Base-by-base conservation (phyloP, 441 rosid species). In the Populus hybrid region DNA sequence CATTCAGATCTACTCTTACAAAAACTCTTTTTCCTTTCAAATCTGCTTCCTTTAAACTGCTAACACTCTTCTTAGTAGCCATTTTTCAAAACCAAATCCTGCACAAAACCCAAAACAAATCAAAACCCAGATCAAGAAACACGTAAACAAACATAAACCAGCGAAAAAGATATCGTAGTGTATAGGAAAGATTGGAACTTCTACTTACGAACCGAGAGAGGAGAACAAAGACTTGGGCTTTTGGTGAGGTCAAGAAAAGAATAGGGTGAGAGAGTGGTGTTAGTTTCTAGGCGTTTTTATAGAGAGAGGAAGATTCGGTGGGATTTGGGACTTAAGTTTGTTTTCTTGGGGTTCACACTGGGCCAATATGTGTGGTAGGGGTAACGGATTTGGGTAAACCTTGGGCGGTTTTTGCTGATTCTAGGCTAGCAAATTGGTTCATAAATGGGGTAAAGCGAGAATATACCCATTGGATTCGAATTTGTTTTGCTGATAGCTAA, bases 21-120 rank as follows among this genome's bases (percentile, higher is more conserved):
- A 96, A 92, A 78, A 94, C 99, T 67, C 88, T 89, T 89, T 95
- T 94, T 59, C 99, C 99, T 71, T 94, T 91, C 89, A 95, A 85
- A 84, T 94, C 97, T 0, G 94, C 91, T 82, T 86, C 95, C 80
- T 86, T 86, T 75, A 96, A 77, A 5, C 79, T 82, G 26, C 94
- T 85, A 8, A 96, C 97, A 84, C 97, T 94, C 88, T 82, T 94
- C 92, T 95, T 94, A 0, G 95, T 88, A 26, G 90, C 95, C 98
- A 93, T 92, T 21, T 69, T 76, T 19, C 18, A 53, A 53, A 19
- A 5, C 57, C 36, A 73, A 61, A 16, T 24, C 66, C 74, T 30
- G 12, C 35, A 72, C 32, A 26, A 69, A 24, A 23, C 19, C 59
- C 76, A 63, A 76, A 71, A 28, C 35, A 7, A 79, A 68, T 35